These are phyloP conservation scores for Geoglossum cookeanum DNA, from an alignment of 2,329 filamentous ascomycete species.

Conservation along the genomic window DNA sequence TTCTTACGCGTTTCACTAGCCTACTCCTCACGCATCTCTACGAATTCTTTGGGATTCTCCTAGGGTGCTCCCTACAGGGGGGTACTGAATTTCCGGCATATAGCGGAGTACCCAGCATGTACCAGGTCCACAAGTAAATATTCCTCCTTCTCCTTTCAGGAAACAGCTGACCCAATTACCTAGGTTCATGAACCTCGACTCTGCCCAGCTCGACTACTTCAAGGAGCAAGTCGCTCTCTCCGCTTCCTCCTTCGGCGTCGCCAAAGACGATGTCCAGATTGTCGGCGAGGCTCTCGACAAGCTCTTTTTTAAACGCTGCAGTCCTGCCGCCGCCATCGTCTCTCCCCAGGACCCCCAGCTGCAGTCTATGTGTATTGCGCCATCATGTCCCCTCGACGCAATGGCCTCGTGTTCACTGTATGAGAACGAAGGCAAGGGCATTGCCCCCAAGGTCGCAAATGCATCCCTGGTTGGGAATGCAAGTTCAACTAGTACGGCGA, in stretches of 20 bases:
- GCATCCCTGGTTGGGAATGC: neutral
- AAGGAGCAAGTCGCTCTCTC: slow-evolving; percentile 37
- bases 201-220: slow-evolving; percentile 36
- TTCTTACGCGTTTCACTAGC: slow-evolving; percentile 12
- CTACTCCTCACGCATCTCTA: slow-evolving; percentile 42
- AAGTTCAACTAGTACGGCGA: neutral
- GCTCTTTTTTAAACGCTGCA: slow-evolving; percentile 34
- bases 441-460: neutral
- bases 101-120: slow-evolving; percentile 27
- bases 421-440: slow-evolving; percentile 14
- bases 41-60: slow-evolving; percentile 38
- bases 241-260: slow-evolving; percentile 38
- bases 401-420: slow-evolving; percentile 30
- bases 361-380: slow-evolving; percentile 36
- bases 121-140: slow-evolving; percentile 31
- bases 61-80: slow-evolving; percentile 34
- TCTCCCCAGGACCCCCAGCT: slow-evolving; percentile 26
- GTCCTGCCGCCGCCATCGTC: slow-evolving; percentile 26
- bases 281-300: slow-evolving; percentile 30
- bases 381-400: slow-evolving; percentile 28
- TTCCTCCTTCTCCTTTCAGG: neutral
- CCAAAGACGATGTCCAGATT: slow-evolving; percentile 29
- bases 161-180: neutral
- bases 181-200: slow-evolving; percentile 35
- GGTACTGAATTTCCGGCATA: slow-evolving; percentile 32